These are phyloP conservation scores for Pestalotiopsis sp. DNA, from an alignment of 2,329 filamentous ascomycete species.

Conservation along the genomic window DNA sequence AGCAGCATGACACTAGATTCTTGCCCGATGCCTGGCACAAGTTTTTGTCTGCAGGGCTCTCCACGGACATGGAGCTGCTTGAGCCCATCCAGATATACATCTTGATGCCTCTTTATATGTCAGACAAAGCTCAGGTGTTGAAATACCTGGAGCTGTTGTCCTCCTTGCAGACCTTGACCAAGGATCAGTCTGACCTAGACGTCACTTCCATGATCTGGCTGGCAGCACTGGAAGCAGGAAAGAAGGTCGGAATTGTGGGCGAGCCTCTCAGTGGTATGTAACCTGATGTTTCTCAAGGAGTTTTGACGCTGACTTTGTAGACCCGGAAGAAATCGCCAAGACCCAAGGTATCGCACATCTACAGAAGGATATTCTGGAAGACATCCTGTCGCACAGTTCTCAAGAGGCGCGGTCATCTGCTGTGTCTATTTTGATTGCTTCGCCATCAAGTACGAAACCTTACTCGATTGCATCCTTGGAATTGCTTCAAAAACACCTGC, in stretches of 20 bases:
- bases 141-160: slow-evolving; percentile 62
- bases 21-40: slow-evolving; percentile 53
- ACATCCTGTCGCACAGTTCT: slow-evolving; percentile 57
- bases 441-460: slow-evolving; percentile 73
- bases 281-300: slow-evolving; percentile 14
- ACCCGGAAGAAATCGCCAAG: slow-evolving; percentile 24
- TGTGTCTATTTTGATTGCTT: slow-evolving; percentile 78
- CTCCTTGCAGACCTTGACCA: slow-evolving; percentile 48
- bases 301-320: slow-evolving; percentile 20
- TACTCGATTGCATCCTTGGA: slow-evolving; percentile 65
- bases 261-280: slow-evolving; percentile 56
- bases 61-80: slow-evolving; percentile 52
- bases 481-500: slow-evolving; percentile 67
- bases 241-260: slow-evolving; percentile 70
- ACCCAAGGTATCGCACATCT: slow-evolving; percentile 33
- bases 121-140: slow-evolving; percentile 55
- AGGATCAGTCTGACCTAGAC: slow-evolving; percentile 48
- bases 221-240: slow-evolving; percentile 70
- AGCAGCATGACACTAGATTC: slow-evolving; percentile 32
- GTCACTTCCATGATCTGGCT: slow-evolving; percentile 63
- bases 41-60: slow-evolving; percentile 57
- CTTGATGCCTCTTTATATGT: slow-evolving; percentile 64
- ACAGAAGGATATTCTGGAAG: slow-evolving; percentile 49
- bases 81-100: slow-evolving; percentile 68
- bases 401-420: slow-evolving; percentile 76